Conservation (phyloP, 495 filamentous ascomycete genomes). For the Talaromyces wortmannii region DNA sequence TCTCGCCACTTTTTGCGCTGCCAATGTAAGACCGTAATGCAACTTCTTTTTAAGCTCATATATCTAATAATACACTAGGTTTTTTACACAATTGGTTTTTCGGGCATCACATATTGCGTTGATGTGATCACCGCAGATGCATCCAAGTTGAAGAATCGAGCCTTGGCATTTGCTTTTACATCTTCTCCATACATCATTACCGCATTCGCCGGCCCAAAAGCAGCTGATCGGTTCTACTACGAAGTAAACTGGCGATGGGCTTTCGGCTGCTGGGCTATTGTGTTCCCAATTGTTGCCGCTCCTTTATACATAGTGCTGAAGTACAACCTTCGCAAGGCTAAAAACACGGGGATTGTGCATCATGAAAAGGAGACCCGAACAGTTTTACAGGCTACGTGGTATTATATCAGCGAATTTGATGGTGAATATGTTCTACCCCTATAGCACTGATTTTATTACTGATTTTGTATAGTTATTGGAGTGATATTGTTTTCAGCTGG, state of each 20-base stretch:
- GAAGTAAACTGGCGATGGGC: constrained; percentile 44
- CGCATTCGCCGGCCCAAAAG: constrained; percentile 14
- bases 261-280: constrained; percentile 49
- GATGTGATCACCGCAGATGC: constrained; percentile 55
- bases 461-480: constrained; percentile 28
- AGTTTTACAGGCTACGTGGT: constrained; percentile 6
- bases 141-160: constrained; percentile 49
- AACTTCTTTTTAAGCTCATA: neutral
- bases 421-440: constrained; percentile 1
- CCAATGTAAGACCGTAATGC: constrained; percentile 19
- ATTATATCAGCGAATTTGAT: constrained; percentile 21
- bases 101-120: constrained; percentile 45
- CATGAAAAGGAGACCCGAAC: constrained; percentile 18
- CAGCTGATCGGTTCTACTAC: constrained; percentile 9
- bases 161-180: constrained; percentile 45
- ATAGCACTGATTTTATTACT: neutral
- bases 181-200: constrained; percentile 53
- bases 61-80: constrained; percentile 28
- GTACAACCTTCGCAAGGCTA: constrained; percentile 48
- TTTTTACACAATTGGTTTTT: constrained; percentile 45
- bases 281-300: constrained; percentile 39
- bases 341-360: constrained; percentile 24
- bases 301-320: constrained; percentile 36
- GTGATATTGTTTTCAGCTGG: constrained; percentile 48
- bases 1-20: constrained; percentile 38